phyloP scores from a whole-genome alignment of 2,329 filamentous ascomycete species.

The Periconia sp. region DNA sequence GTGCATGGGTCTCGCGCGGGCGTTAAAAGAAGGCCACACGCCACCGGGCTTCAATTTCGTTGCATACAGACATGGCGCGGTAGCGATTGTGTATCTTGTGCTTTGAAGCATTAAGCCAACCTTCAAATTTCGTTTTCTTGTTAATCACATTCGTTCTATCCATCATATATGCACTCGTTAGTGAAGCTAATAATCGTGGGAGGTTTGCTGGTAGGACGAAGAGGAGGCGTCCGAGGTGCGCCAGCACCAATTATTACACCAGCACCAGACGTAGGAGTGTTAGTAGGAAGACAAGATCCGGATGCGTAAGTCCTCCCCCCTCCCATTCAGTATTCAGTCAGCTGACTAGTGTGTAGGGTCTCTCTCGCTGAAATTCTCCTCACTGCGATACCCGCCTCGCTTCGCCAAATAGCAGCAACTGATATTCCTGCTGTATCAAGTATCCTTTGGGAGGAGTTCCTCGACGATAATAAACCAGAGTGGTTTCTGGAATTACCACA shows the following conservation, averaged over 20 bases:
- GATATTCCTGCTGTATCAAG: conserved; percentile 43
- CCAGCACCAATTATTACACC: conserved; percentile 34
- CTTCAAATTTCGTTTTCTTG: conserved; percentile 4
- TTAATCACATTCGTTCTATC: conserved; percentile 20
- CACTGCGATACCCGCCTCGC: conserved; percentile 41
- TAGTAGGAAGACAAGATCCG: conserved; percentile 28
- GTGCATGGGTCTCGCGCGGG: conserved; percentile 1
- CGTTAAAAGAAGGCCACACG: conserved; percentile 5
- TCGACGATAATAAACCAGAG: conserved; percentile 38
- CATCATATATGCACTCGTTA: conserved; percentile 32
- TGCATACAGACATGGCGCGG: conserved; percentile 15
- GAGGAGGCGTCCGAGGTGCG: conserved; percentile 13
- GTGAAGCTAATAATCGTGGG: conserved; percentile 16
- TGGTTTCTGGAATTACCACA: conserved; percentile 42
- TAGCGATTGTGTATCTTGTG: conserved; percentile 9
- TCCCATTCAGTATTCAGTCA: background rate
- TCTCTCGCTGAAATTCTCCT: conserved; percentile 41
- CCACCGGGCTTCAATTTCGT: background rate
- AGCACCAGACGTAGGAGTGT: conserved; percentile 26
- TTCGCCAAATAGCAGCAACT: conserved; percentile 43
- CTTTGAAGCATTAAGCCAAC: conserved; percentile 2
- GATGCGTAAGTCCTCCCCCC: conserved; percentile 36
- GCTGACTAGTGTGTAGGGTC: conserved; percentile 29
- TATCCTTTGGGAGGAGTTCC: conserved; percentile 41
- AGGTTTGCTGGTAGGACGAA: conserved; percentile 16